Percentiles rank a stretch among this genome's conserved stretches.
phyloP scores from a whole-genome alignment of 805 yeast species.

The Kluyveromyces nonfermentans region DNA sequence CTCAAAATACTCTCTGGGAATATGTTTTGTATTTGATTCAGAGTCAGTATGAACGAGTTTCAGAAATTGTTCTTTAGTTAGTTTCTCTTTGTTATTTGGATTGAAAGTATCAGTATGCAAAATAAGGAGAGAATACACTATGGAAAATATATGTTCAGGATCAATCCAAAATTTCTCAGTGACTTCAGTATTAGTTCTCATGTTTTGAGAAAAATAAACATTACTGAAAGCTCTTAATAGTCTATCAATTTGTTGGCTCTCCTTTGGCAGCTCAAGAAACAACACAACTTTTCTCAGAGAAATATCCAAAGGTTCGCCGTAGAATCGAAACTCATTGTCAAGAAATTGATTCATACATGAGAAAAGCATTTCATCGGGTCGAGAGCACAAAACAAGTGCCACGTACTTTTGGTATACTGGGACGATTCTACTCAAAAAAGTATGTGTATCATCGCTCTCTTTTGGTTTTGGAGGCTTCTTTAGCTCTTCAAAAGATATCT shows the following conservation, averaged over 20 bases:
- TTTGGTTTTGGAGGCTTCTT: constrained; percentile 24
- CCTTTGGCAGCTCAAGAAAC: constrained; percentile 54
- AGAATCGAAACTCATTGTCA: constrained; percentile 37
- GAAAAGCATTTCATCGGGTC: constrained; percentile 19
- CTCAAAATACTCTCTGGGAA: constrained; percentile 36
- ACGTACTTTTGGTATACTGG: constrained; percentile 26
- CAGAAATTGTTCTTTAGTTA: constrained; percentile 55
- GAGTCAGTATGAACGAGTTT: constrained; percentile 34
- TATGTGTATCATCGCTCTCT: constrained; percentile 21
- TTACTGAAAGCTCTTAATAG: constrained; percentile 48
- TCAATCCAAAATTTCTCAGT: constrained; percentile 24
- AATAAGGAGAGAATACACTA: constrained; percentile 57
- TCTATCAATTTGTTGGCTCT: constrained; percentile 70
- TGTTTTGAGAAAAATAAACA: constrained; percentile 36
- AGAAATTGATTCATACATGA: constrained; percentile 24
- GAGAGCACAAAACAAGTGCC: constrained; percentile 24
- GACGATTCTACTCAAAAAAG: constrained; percentile 22
- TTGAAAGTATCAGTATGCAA: constrained; percentile 70
- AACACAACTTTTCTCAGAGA: constrained; percentile 52
- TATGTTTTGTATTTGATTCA: constrained; percentile 19
- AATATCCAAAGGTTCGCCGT: constrained; percentile 52
- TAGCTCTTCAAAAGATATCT: constrained; percentile 12
- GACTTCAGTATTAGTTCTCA: neutral
- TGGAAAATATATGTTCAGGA: constrained; percentile 49
- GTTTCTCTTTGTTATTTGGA: constrained; percentile 54